These are phyloP conservation scores for Acanthamoeba triangularis DNA, from an alignment of 208 protist species.

Conservation along the genomic window DNA sequence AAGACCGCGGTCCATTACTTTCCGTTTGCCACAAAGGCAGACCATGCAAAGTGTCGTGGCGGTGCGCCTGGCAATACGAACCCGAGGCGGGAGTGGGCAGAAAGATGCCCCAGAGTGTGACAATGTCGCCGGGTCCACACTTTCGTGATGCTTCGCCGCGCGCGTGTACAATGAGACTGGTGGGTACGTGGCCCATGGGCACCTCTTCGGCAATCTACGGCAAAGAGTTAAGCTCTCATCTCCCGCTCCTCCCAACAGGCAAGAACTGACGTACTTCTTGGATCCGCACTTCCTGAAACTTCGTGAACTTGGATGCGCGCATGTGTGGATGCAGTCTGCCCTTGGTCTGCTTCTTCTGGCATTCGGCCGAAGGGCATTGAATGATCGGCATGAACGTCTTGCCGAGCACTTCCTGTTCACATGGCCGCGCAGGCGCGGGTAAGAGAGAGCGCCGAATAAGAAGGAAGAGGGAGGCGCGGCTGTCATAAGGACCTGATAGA, in stretches of 20 bases:
- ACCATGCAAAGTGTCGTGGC: conserved; percentile 27
- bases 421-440: background rate
- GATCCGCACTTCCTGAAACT: conserved; percentile 94
- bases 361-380: conserved; percentile 86
- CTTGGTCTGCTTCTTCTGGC: conserved; percentile 81
- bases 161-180: conserved; percentile 91
- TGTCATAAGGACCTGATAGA: conserved; percentile 90
- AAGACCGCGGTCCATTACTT: background rate
- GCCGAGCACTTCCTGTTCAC: conserved; percentile 76
- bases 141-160: conserved; percentile 90
- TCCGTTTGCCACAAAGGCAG: background rate
- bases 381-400: conserved; percentile 89
- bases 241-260: too few relatives aligned
- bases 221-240: too few relatives aligned
- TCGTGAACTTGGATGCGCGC: conserved; percentile 94
- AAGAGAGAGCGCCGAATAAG: too few relatives aligned
- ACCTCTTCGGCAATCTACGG: conserved; percentile 87
- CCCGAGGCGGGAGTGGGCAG: background rate
- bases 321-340: conserved; percentile 91
- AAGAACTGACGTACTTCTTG: conserved; percentile 89
- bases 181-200: conserved; percentile 94
- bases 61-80: background rate
- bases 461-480: background rate
- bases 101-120: conserved; percentile 87
- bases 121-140: conserved; percentile 91